Percentiles rank a stretch among this genome's conserved stretches.
Evolutionary conservation across 2,329 filamentous ascomycete genomes (phyloP).

Genomic region (Scytalidium sp.): DNA sequence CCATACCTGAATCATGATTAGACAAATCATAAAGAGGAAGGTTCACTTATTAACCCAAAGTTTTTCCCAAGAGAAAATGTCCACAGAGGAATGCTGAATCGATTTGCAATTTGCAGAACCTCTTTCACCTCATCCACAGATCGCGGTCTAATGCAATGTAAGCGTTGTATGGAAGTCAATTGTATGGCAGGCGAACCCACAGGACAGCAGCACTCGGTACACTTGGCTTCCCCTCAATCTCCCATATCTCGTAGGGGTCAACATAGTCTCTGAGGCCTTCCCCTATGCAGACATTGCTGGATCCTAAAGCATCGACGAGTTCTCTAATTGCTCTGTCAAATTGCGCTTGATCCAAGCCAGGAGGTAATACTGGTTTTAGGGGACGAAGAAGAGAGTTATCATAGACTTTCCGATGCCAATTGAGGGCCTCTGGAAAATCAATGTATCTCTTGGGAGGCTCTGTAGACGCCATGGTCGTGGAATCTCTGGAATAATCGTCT

Average conservation of each 20-base stretch:
- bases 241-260: conserved; percentile 43
- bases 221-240: conserved; percentile 33
- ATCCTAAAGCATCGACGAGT: conserved; percentile 31
- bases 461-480: too few relatives aligned
- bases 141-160: conserved; percentile 26
- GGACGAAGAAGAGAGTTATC: conserved; percentile 34
- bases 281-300: conserved; percentile 36
- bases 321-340: conserved; percentile 35
- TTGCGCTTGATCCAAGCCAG: conserved; percentile 32
- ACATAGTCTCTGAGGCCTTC: conserved; percentile 40
- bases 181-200: too few relatives aligned
- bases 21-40: too few relatives aligned
- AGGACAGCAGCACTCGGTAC: conserved; percentile 42
- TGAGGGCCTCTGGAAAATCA: conserved; percentile 38
- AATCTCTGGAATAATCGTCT: too few relatives aligned
- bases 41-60: too few relatives aligned
- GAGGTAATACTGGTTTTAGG: conserved; percentile 36
- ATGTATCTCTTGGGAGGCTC: conserved; percentile 31
- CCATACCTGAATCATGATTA: too few relatives aligned
- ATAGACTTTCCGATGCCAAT: conserved; percentile 38
- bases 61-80: conserved; percentile 38
- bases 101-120: conserved; percentile 32
- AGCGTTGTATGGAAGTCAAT: not conserved
- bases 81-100: conserved; percentile 30
- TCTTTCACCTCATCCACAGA: conserved; percentile 28